These are phyloP conservation scores for Naganishia vishniacii DNA, from an alignment of 768 basidiomycete species.

Conservation along the genomic window DNA sequence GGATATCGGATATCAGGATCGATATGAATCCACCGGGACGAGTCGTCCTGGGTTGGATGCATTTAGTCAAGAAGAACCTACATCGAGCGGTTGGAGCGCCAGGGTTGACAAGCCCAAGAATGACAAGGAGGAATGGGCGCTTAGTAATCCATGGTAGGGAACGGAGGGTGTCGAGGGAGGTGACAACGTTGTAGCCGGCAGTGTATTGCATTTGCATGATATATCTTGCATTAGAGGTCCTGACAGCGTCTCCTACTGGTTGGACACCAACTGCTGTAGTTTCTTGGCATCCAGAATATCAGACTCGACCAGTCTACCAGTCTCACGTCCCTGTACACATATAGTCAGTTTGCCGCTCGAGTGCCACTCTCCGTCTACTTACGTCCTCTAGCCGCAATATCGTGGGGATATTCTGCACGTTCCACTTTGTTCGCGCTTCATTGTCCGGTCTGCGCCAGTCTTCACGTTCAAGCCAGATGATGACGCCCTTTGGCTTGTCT, in stretches of 20 bases:
- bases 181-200: background rate
- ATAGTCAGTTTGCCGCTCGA: constrained; percentile 1
- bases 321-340: constrained; percentile 39
- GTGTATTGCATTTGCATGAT: background rate
- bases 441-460: constrained; percentile 43
- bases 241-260: background rate
- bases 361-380: constrained; percentile 1
- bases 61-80: constrained; percentile 9
- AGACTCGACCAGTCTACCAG: constrained; percentile 62
- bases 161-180: background rate
- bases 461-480: constrained; percentile 37
- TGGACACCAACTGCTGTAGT: background rate
- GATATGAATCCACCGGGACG: background rate
- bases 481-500: constrained; percentile 44
- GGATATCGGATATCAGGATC: constrained; percentile 28
- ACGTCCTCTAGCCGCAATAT: constrained; percentile 40
- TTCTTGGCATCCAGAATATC: constrained; percentile 58
- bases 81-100: constrained; percentile 8
- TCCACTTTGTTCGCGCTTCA: constrained; percentile 38
- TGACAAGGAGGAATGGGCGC: constrained; percentile 36
- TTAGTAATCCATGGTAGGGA: constrained; percentile 40
- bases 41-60: constrained; percentile 3
- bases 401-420: constrained; percentile 41
- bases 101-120: constrained; percentile 27
- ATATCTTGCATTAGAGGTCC: background rate